These are phyloP conservation scores for Fusarium bactridioides DNA, from an alignment of 2,329 filamentous ascomycete species.

Conservation along the genomic window DNA sequence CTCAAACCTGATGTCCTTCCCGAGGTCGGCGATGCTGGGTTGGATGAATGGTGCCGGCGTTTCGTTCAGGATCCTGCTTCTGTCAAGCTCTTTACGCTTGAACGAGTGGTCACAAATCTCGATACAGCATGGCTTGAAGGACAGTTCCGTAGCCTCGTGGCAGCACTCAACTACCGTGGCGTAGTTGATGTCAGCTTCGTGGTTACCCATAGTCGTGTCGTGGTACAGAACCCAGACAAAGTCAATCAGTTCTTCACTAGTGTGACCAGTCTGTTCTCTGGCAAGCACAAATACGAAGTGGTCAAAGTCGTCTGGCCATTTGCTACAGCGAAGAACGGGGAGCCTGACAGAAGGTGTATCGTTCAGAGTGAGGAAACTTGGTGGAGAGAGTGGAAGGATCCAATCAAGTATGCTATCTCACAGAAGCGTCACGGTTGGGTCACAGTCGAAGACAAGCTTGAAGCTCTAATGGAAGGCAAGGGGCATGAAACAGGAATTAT, in stretches of 20 bases:
- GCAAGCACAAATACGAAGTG: conserved; percentile 63
- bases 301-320: conserved; percentile 66
- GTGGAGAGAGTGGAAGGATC: conserved; percentile 55
- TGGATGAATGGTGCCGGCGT: conserved; percentile 59
- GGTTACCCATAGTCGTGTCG: conserved; percentile 57
- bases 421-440: conserved; percentile 52
- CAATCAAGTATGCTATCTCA: conserved; percentile 55
- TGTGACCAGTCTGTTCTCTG: conserved; percentile 59
- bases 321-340: conserved; percentile 57
- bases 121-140: conserved; percentile 64
- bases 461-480: conserved; percentile 60
- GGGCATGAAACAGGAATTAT: conserved; percentile 48
- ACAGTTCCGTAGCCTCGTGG: conserved; percentile 60
- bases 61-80: conserved; percentile 56
- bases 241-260: conserved; percentile 63
- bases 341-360: conserved; percentile 53
- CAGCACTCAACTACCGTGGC: conserved; percentile 59
- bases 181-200: conserved; percentile 59
- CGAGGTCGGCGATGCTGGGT: conserved; percentile 51
- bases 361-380: conserved; percentile 66
- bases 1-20: conserved; percentile 53
- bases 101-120: conserved; percentile 62
- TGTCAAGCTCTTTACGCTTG: conserved; percentile 60
- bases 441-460: conserved; percentile 62
- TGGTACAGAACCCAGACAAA: conserved; percentile 60